Conservation (phyloP, 2,329 filamentous ascomycete genomes). For the Orbilia oligospora region DNA sequence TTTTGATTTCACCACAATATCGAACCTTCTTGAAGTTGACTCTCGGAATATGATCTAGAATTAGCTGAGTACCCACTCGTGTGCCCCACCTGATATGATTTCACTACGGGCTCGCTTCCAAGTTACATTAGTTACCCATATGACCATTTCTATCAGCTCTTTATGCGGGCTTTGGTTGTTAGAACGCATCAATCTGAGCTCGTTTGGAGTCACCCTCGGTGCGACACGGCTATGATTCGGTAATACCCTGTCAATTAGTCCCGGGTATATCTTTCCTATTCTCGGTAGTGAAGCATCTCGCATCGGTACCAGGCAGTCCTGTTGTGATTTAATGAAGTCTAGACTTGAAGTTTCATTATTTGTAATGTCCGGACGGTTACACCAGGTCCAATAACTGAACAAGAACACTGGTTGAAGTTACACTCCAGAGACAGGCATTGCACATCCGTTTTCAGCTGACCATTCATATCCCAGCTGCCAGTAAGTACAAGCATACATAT, state of each 20-base stretch:
- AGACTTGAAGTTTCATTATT: neutral
- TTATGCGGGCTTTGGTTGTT: neutral
- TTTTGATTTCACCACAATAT: too few species aligned
- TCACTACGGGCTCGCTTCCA: neutral
- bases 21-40: slow-evolving; percentile 5
- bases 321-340: neutral
- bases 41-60: neutral
- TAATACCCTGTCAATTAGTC: neutral
- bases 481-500: neutral
- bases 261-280: neutral
- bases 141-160: slow-evolving; percentile 8
- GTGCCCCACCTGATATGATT: slow-evolving; percentile 12
- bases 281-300: neutral
- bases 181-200: neutral
- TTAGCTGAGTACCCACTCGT: slow-evolving; percentile 7
- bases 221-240: neutral
- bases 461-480: neutral
- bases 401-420: neutral
- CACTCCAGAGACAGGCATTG: slow-evolving; percentile 3
- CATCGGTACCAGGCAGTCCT: neutral
- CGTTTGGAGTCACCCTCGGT: neutral
- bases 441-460: neutral
- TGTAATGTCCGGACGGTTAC: slow-evolving; percentile 7
- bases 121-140: neutral
- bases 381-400: neutral